phyloP scores from a whole-genome alignment of 2,329 filamentous ascomycete species.

The Pseudomassariella vexata region DNA sequence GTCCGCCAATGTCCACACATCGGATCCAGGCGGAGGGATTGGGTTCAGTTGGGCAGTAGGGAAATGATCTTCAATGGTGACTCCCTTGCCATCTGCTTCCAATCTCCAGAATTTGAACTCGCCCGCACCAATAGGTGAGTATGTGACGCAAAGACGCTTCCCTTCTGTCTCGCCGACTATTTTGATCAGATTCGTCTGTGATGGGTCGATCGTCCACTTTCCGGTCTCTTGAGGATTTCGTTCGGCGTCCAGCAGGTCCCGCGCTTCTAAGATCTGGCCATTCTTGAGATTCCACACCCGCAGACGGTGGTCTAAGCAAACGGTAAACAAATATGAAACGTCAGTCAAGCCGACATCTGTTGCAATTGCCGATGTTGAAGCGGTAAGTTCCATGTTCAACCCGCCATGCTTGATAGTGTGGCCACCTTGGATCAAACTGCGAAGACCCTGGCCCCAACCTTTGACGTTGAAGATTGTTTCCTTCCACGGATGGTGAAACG shows the following conservation, averaged over 20 bases:
- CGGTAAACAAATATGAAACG: slow-evolving; percentile 61
- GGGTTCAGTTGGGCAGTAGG: slow-evolving; percentile 59
- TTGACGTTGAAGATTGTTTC: slow-evolving; percentile 70
- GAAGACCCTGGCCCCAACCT: slow-evolving; percentile 63
- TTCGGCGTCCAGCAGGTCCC: slow-evolving; percentile 69
- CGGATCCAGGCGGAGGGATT: slow-evolving; percentile 62
- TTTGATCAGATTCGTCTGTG: slow-evolving; percentile 70
- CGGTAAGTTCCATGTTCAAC: slow-evolving; percentile 59
- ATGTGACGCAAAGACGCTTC: slow-evolving; percentile 63
- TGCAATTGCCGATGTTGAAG: slow-evolving; percentile 58
- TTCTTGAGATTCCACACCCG: slow-evolving; percentile 85
- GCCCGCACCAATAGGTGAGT: slow-evolving; percentile 79
- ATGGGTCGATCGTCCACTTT: slow-evolving; percentile 75
- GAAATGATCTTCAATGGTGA: slow-evolving; percentile 68
- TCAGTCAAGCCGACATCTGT: slow-evolving; percentile 44
- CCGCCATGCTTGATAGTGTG: slow-evolving; percentile 60
- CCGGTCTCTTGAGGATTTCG: slow-evolving; percentile 61
- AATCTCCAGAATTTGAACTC: slow-evolving; percentile 91
- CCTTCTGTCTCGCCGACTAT: slow-evolving; percentile 56
- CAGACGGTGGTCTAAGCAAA: slow-evolving; percentile 83
- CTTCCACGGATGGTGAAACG: slow-evolving; percentile 47
- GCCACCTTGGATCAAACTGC: slow-evolving; percentile 58
- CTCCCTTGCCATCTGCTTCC: slow-evolving; percentile 54
- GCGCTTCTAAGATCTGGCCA: slow-evolving; percentile 69
- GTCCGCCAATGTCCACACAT: slow-evolving; percentile 75